These are phyloP conservation scores for Coemansia sp. DNA, from an alignment of 192 early-diverging fungal species.

Conservation along the genomic window DNA sequence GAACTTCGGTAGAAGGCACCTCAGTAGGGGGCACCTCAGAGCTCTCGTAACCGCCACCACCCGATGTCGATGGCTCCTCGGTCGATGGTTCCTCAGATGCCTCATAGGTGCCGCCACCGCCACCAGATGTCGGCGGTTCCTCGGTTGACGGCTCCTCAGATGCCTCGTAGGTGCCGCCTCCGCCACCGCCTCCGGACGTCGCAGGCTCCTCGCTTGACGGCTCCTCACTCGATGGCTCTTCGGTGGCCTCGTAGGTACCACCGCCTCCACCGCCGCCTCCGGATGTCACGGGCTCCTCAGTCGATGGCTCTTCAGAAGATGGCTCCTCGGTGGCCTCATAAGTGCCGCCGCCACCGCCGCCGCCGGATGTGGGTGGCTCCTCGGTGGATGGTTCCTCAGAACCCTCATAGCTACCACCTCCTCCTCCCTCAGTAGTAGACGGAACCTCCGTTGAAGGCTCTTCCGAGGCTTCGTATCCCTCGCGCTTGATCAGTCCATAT, in stretches of 20 bases:
- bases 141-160: slow-evolving; percentile 7
- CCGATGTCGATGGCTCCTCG: slow-evolving; percentile 1
- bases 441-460: slow-evolving; percentile 25
- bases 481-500: slow-evolving; percentile 34
- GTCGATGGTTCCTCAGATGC: slow-evolving; percentile 1
- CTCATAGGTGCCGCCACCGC: not conserved
- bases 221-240: slow-evolving; percentile 23
- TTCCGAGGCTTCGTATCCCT: slow-evolving; percentile 15
- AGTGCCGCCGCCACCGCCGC: slow-evolving; percentile 1
- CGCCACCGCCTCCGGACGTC: not conserved
- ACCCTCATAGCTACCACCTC: slow-evolving; percentile 1
- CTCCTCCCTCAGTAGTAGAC: slow-evolving; percentile 10
- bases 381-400: slow-evolving; percentile 23
- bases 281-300: not conserved
- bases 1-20: slow-evolving; percentile 1
- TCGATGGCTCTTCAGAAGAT: slow-evolving; percentile 5
- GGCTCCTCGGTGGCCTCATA: slow-evolving; percentile 27
- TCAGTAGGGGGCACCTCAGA: slow-evolving; percentile 15
- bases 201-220: slow-evolving; percentile 10
- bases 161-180: not conserved
- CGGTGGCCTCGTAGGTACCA: slow-evolving; percentile 8
- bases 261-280: not conserved
- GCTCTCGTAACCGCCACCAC: slow-evolving; percentile 11
- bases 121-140: slow-evolving; percentile 12
- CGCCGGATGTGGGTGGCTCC: slow-evolving; percentile 10